Conservation (phyloP, 2,329 filamentous ascomycete species). For the Fusarium pseudonygamai region DNA sequence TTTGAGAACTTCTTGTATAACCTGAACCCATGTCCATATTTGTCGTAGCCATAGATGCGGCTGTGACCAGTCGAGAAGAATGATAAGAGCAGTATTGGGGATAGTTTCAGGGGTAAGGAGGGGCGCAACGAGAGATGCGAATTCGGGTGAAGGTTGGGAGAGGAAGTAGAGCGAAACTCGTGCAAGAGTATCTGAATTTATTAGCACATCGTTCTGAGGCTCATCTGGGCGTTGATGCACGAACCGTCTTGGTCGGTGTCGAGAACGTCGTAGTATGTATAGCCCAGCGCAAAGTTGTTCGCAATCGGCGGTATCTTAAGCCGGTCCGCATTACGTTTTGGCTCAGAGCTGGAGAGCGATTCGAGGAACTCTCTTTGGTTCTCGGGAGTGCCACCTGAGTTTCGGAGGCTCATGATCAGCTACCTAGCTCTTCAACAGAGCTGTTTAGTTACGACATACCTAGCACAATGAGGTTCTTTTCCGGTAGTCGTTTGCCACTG, state of each 20-base stretch:
- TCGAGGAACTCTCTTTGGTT: conserved; percentile 87
- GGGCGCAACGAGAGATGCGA: conserved; percentile 83
- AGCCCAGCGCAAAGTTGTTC: conserved; percentile 91
- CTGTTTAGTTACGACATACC: conserved; percentile 60
- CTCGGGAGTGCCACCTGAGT: conserved; percentile 79
- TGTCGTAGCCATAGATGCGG: conserved; percentile 94
- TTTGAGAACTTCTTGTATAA: conserved; percentile 80
- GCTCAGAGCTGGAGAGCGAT: conserved; percentile 64
- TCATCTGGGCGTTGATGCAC: conserved; percentile 20
- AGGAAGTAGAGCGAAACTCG: conserved; percentile 90
- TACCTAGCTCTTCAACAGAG: conserved; percentile 8
- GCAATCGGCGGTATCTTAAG: conserved; percentile 80
- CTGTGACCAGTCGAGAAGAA: conserved; percentile 95
- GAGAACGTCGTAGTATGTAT: conserved; percentile 94
- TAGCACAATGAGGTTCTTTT: conserved; percentile 90
- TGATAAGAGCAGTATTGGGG: conserved; percentile 85
- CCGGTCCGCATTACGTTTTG: conserved; percentile 63
- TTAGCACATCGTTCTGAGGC: conserved; percentile 29
- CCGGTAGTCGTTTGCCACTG: conserved; percentile 86
- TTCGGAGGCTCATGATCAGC: conserved; percentile 42
- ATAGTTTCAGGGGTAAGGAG: conserved; percentile 86
- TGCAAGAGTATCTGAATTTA: conserved; percentile 81
- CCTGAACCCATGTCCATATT: conserved; percentile 86
- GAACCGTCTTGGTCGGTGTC: conserved; percentile 92
- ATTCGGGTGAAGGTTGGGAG: conserved; percentile 83